Base-by-base conservation (phyloP, 768 basidiomycete genomes). In the Boletus coccyginus region DNA sequence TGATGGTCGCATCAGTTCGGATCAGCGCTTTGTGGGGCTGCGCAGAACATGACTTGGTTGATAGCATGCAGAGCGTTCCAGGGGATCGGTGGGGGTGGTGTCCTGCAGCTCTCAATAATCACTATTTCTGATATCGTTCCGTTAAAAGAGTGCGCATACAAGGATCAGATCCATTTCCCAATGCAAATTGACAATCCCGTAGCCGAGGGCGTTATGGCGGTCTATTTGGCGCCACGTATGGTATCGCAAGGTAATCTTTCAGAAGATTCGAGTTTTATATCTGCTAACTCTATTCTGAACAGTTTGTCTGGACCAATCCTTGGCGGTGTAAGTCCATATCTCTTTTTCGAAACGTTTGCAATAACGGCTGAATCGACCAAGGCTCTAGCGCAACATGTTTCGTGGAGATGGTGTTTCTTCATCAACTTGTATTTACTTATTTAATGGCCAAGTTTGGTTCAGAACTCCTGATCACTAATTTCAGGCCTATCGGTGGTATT, bases 391-490 rank as follows among this genome's bases (percentile, higher is more conserved):
- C 84, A 91, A 65, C 85, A 88, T 63, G 85, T 81, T 14, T 77
- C 84, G 0, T 93, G 90, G 90, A 73, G 91, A 74, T 92, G 90
- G 90, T 88, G 86, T 64, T 90, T 89, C 70, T 89, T 81, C 66
- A 84, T 90, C 59, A 88, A 88, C 61, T 62, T 90, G 86, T 86
- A 63, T 50, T 82, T 64, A 29, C 38, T n/a, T 35, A 6, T 0
- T 10, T 7, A 19, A 32, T 7, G 14, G 3, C 8, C 27, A 7
- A 1, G 24, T 52, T 33, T 44, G 3, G n/a, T 45, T 42, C 8
- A 58, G 39, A 46, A 4, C 16, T 17, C 35, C 39, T 44, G 21
- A 49, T 49, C n/a, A 12, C 19, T 3, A 32, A 21, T 7, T 11
- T 55, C 7, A 89, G 88, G 50, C 90, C 90, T 1, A 85, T 87